Conservation (phyloP, 352 stramenopile species). For the Pilasporangium apinafurcum region DNA sequence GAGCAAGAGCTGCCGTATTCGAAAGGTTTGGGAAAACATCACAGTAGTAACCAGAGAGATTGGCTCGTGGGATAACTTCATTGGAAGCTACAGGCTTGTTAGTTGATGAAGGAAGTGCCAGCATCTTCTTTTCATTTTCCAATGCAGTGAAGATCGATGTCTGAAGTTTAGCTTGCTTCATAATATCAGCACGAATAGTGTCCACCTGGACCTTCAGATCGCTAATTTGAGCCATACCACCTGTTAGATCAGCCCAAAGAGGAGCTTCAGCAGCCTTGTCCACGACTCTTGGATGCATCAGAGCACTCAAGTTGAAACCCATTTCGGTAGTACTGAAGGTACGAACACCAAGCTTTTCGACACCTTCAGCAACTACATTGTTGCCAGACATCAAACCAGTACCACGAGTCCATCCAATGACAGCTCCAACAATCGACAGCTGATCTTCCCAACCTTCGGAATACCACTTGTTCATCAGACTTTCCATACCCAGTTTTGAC, state of each 20-base stretch:
- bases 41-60: constrained; percentile 74
- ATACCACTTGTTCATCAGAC: constrained; percentile 83
- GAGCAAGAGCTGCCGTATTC: constrained; percentile 21
- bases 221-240: constrained; percentile 69
- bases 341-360: constrained; percentile 76
- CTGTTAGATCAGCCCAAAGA: constrained; percentile 75
- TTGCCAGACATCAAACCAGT: constrained; percentile 87
- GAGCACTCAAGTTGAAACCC: constrained; percentile 82
- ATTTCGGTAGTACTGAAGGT: constrained; percentile 87
- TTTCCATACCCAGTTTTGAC: constrained; percentile 84
- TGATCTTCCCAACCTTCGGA: constrained; percentile 84
- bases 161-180: constrained; percentile 53
- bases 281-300: constrained; percentile 79
- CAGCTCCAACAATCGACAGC: constrained; percentile 73
- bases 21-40: constrained; percentile 59
- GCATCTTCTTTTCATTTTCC: constrained; percentile 32
- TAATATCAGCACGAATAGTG: constrained; percentile 40
- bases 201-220: constrained; percentile 70
- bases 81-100: constrained; percentile 5
- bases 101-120: constrained; percentile 11
- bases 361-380: constrained; percentile 74
- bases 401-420: constrained; percentile 86
- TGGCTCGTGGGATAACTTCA: constrained; percentile 40
- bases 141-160: constrained; percentile 27
- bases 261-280: constrained; percentile 62